Conservation (phyloP, 306 rosid species). For the Castanea mollissima region DNA sequence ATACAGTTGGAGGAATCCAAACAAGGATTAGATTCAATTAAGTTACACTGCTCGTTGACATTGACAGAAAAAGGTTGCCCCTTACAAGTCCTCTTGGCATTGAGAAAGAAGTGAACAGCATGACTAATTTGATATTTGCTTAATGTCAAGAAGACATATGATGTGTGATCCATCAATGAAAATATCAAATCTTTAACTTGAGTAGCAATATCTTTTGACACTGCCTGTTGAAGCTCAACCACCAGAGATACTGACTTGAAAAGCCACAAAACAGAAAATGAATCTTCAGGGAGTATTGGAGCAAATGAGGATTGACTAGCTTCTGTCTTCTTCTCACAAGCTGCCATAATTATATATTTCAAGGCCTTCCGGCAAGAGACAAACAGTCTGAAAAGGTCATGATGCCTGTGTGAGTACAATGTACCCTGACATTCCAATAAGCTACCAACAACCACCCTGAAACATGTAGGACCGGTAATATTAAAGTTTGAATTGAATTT, state of each 20-base stretch:
- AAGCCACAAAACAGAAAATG: slow-evolving; percentile 65
- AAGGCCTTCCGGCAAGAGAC: slow-evolving; percentile 80
- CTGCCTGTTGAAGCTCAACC: slow-evolving; percentile 47
- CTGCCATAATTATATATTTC: slow-evolving; percentile 43
- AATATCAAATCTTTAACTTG: slow-evolving; percentile 47
- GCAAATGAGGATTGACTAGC: slow-evolving; percentile 27
- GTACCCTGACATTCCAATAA: slow-evolving; percentile 40
- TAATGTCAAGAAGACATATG: slow-evolving; percentile 50
- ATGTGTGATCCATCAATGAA: slow-evolving; percentile 78
- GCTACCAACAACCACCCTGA: slow-evolving; percentile 70
- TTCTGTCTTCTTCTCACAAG: slow-evolving; percentile 44
- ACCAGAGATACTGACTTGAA: slow-evolving; percentile 60
- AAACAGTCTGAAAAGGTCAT: slow-evolving; percentile 65
- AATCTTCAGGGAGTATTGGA: slow-evolving; percentile 41
- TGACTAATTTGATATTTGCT: slow-evolving; percentile 53
- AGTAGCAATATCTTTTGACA: slow-evolving; percentile 33
- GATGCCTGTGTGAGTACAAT: slow-evolving; percentile 27
- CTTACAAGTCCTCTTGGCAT: slow-evolving; percentile 37
- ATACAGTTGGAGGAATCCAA: slow-evolving; percentile 34
- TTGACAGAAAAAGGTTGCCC: slow-evolving; percentile 36
- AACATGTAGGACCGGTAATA: slow-evolving; percentile 23
- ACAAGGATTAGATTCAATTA: slow-evolving; percentile 32
- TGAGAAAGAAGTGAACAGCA: slow-evolving; percentile 30
- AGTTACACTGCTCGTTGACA: slow-evolving; percentile 36
- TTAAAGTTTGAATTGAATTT: slow-evolving; percentile 1